Conservation (phyloP, 805 yeast genomes). For the Wickerhamiella galacta region DNA sequence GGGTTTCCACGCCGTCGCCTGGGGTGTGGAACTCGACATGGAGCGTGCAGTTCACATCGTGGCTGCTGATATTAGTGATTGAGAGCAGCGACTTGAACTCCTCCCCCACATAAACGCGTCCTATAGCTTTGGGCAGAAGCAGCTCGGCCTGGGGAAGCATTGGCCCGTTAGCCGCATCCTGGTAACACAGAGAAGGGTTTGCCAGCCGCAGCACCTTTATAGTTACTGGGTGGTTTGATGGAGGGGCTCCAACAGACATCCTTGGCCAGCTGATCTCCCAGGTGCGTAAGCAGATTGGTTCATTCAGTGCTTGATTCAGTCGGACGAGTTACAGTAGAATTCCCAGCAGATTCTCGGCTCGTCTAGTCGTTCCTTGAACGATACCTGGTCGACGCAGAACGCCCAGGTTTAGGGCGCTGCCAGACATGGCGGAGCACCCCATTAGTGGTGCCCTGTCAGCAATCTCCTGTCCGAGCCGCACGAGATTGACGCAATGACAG, state of each 20-base stretch:
- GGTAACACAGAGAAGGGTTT: slow-evolving; percentile 15
- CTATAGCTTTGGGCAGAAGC: slow-evolving; percentile 16
- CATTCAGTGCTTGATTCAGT: no score
- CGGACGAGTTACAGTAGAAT: no score
- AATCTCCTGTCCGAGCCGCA: no score
- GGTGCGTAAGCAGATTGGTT: background rate
- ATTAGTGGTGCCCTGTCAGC: no score
- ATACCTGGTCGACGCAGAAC: no score
- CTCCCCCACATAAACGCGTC: slow-evolving; percentile 21
- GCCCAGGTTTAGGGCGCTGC: no score
- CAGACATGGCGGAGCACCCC: no score
- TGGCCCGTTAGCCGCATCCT: slow-evolving; percentile 10
- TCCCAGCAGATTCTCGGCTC: no score
- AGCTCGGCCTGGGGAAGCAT: slow-evolving; percentile 10
- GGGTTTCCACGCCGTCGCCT: no score
- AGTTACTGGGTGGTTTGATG: slow-evolving; percentile 4
- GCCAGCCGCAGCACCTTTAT: slow-evolving; percentile 19
- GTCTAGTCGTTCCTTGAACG: no score
- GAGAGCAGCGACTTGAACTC: slow-evolving; percentile 16
- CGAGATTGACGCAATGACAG: no score
- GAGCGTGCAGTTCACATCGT: background rate
- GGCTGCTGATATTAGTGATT: slow-evolving; percentile 3
- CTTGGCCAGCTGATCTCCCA: background rate
- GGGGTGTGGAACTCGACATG: slow-evolving; percentile 2
- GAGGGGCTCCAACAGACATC: background rate